Evolutionary conservation across 2,329 filamentous ascomycete genomes (phyloP).

Genomic region (Apiospora kogelbergensis): DNA sequence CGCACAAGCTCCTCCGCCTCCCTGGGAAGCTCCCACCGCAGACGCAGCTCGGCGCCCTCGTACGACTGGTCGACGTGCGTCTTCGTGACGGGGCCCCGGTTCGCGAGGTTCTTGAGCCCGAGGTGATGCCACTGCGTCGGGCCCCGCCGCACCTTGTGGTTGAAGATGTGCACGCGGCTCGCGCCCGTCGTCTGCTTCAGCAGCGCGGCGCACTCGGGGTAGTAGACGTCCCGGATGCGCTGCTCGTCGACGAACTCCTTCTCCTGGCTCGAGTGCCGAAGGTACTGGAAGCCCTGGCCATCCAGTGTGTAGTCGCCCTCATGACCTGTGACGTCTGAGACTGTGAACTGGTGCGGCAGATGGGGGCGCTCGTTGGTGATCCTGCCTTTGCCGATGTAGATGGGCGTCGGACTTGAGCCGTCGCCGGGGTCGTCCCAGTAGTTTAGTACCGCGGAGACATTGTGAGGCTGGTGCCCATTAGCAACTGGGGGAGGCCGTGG

Average conservation of each 20-base stretch:
- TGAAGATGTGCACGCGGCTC: conserved; percentile 38
- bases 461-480: conserved; percentile 12
- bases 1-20: conserved; percentile 38
- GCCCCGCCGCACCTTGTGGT: conserved; percentile 35
- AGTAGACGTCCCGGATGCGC: conserved; percentile 65
- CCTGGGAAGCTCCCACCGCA: conserved; percentile 36
- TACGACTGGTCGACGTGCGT: conserved; percentile 59
- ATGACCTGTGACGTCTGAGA: conserved; percentile 36
- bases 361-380: conserved; percentile 31
- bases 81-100: conserved; percentile 42
- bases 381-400: conserved; percentile 35
- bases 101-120: conserved; percentile 3
- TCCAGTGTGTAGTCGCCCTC: conserved; percentile 39
- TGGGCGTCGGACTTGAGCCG: conserved; percentile 38
- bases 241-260: conserved; percentile 53
- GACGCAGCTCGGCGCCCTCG: conserved; percentile 34
- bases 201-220: conserved; percentile 69
- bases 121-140: conserved; percentile 17
- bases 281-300: conserved; percentile 37
- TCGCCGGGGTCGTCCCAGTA: conserved; percentile 42
- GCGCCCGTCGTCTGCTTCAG: conserved; percentile 63
- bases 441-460: conserved; percentile 38
- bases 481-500: not conserved
- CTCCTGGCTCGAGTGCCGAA: conserved; percentile 28
- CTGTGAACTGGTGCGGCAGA: conserved; percentile 28